Base-by-base conservation (phyloP, 768 basidiomycete species). In the Steccherinum ochraceum region DNA sequence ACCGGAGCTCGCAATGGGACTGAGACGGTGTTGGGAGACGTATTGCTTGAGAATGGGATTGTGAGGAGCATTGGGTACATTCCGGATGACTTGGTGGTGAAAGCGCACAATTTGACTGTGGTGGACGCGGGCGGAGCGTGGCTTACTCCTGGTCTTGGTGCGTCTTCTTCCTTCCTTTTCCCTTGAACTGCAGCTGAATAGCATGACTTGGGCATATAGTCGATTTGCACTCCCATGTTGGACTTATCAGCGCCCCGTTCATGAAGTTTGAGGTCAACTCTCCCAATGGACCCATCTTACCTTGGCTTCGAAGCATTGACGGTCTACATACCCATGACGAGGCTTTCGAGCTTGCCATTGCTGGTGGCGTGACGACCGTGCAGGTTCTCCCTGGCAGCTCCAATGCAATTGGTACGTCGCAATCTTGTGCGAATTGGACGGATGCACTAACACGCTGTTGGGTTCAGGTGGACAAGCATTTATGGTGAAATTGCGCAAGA, bases 281-380 rank as follows among this genome's bases (percentile, higher is more conserved):
- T 10, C 55, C 53, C 10, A 77, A 87, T 46, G 86, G 84, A 0
- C 78, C 88, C 3, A 74, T 87, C 51, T 58, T 82, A 26, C 90
- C 91, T 1, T 89, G 84, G 82, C 71, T 97, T 23, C 76, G 91
- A 44, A 85, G 80, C 51, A 73, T 93, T 35, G 93, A 97, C 63
- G 90, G 79, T 0, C 76, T 96, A 58, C 86, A 94, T 63, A 92
- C 89, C 0, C 88, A 92, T 53, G 93, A 94, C 61, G 80, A 83
- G 39, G 74, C 84, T 1, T 84, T 84, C 63, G 72, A 72, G 50
- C 73, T 90, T 13, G 79, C 88, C 2, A 83, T 93, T 49, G 78
- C 93, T 2, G 93, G 93, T 11, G 94, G 94, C 12, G 84, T 95
- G 26, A 95, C 94, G 0, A 86, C 91, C 2, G 83, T 79, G 13